Percentiles rank a stretch among this genome's conserved stretches.
These are phyloP conservation scores for Didymella lethalis DNA, from an alignment of 2,329 filamentous ascomycete species.

Conservation along the genomic window DNA sequence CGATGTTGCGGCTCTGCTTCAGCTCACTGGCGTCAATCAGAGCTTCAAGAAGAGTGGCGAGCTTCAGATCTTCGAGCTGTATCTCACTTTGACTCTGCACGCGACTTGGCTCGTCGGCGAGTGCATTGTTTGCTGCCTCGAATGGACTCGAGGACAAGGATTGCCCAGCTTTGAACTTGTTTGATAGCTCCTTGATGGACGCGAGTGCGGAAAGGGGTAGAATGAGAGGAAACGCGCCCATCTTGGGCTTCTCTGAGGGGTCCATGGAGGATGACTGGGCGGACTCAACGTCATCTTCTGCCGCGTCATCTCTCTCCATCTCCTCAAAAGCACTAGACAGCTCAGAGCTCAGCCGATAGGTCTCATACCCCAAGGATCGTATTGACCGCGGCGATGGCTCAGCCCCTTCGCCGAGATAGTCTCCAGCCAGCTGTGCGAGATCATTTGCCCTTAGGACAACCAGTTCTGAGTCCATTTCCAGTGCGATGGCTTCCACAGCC, in stretches of 20 bases:
- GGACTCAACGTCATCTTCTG: slow-evolving; percentile 52
- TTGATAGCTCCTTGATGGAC: slow-evolving; percentile 30
- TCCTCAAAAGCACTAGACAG: slow-evolving; percentile 38
- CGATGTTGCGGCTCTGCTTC: slow-evolving; percentile 37
- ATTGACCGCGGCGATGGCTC: slow-evolving; percentile 58
- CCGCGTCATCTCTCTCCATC: slow-evolving; percentile 33
- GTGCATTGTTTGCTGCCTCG: slow-evolving; percentile 21
- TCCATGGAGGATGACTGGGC: slow-evolving; percentile 25
- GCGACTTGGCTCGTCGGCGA: slow-evolving; percentile 29
- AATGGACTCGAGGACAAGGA: slow-evolving; percentile 19
- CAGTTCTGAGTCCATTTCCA: slow-evolving; percentile 69
- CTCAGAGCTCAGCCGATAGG: slow-evolving; percentile 54
- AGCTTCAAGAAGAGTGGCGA: slow-evolving; percentile 44
- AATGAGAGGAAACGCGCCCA: slow-evolving; percentile 22
- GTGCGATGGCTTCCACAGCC: slow-evolving; percentile 70
- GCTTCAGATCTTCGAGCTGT: slow-evolving; percentile 50
- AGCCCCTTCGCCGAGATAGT: slow-evolving; percentile 72
- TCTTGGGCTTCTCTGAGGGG: slow-evolving; percentile 20
- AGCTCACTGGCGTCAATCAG: slow-evolving; percentile 44
- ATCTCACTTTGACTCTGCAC: slow-evolving; percentile 39
- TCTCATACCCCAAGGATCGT: slow-evolving; percentile 63
- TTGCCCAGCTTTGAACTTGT: slow-evolving; percentile 27
- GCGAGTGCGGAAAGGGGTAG: slow-evolving; percentile 33
- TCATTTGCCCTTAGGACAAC: slow-evolving; percentile 73
- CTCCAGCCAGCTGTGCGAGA: slow-evolving; percentile 72